Evolutionary conservation across 768 basidiomycete species (phyloP), one percentile per base, ranked within the genome.

Genomic region (Pulveroboletus ravenelii): DNA sequence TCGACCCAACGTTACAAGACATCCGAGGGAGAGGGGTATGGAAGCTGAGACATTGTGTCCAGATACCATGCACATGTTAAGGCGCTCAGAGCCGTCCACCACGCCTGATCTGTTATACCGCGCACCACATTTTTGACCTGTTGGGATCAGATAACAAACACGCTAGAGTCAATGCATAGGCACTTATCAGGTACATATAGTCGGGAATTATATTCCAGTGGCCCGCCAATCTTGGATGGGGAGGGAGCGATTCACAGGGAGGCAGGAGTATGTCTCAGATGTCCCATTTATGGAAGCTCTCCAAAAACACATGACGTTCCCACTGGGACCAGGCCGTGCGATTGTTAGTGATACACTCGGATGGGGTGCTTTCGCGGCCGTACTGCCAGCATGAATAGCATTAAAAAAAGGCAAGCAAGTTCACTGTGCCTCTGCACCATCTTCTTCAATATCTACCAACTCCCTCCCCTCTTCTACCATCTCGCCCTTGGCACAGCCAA

Each of bases 391-490:
- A 27, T 27, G 25, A 27, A 27, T 27, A 6, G 25, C 25, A 27
- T 27, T 27, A 32, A 32, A 32, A 4, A 31, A 35, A 14, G 20
- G 35, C 15, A 18, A 34, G 20, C 17, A 14, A 25, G 9, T 25
- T 54, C 23, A 60, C 17, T 5, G 39, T 31, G n/a, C 41, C 31
- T 61, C 60, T 10, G 49, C 59, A 0, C 45, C 60, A 10, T 72
- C 74, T 46, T 72, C 70, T 47, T 82, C 79, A 43, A 88, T 84
- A 56, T 82, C 79, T 9, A 93, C 82, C 47, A 93, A 65, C 60
- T 91, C 85, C 64, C 74, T 74, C 5, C 91, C 90, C 62, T 95
- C 92, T 56, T 89, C 87, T 0, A 95, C 92, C 83, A 93, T 91
- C 68, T 93, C 88, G 3, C 93, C 93, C 60, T 87, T 86, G 67